These are phyloP conservation scores for Rubus parviflorus DNA, from an alignment of 306 rosid genomes.

Conservation along the genomic window DNA sequence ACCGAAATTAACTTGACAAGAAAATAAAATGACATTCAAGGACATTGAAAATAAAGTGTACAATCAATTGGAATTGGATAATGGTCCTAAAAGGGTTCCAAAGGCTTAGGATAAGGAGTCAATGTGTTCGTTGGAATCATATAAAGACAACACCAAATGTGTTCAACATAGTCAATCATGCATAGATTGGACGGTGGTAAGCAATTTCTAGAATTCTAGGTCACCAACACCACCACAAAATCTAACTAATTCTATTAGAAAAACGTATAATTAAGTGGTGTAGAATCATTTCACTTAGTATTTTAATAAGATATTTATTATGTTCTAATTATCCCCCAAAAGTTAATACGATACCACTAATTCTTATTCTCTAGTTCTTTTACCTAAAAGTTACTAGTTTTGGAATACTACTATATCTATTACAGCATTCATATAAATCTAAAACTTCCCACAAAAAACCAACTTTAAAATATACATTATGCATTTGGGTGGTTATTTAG, in stretches of 20 bases:
- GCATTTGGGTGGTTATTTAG: too few species aligned
- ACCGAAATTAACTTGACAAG: neutral
- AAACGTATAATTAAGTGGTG: neutral
- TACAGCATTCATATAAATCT: too few species aligned
- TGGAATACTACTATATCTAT: too few species aligned
- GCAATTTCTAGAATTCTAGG: conserved; percentile 6
- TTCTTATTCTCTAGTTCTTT: too few species aligned
- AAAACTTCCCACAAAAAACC: neutral
- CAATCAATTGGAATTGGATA: neutral
- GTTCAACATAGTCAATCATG: neutral
- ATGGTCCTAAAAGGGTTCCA: neutral
- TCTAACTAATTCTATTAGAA: neutral
- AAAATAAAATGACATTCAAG: neutral
- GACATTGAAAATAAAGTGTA: neutral
- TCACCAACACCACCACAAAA: conserved; percentile 14
- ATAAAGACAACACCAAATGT: neutral
- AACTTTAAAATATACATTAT: too few species aligned
- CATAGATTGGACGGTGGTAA: conserved; percentile 10
- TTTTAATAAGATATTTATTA: neutral
- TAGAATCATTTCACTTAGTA: neutral
- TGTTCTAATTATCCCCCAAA: neutral
- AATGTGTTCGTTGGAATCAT: neutral
- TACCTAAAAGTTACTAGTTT: too few species aligned
- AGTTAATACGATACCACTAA: neutral
- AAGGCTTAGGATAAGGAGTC: neutral